A percentile compares a stretch with the other conserved stretches of the same genome.
These are phyloP conservation scores for Trichosporon inkin DNA, from an alignment of 1,284 basidiomycete species.

Conservation along the genomic window DNA sequence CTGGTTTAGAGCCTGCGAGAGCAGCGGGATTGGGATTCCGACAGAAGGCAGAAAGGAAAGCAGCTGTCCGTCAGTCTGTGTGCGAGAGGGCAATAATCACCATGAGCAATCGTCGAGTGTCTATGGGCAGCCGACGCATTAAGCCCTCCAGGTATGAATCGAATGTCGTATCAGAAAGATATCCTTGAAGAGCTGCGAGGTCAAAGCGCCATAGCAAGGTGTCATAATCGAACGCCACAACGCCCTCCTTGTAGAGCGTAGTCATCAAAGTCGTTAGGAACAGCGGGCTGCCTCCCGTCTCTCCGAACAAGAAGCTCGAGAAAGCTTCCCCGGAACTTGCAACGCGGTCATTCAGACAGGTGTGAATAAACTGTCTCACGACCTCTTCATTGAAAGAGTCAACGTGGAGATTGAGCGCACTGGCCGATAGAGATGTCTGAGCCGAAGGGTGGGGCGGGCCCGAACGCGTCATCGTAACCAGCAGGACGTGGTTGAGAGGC, in stretches of 20 bases:
- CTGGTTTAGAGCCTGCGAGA: conserved; percentile 24
- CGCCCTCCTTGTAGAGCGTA: conserved; percentile 31
- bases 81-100: conserved; percentile 14
- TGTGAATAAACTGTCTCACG: conserved; percentile 23
- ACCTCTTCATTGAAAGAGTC: conserved; percentile 29
- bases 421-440: conserved; percentile 8
- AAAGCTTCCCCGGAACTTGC: conserved; percentile 19
- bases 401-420: conserved; percentile 18
- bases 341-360: conserved; percentile 26
- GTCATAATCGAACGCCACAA: conserved; percentile 35
- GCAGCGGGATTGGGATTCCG: conserved; percentile 26
- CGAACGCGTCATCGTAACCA: conserved; percentile 26
- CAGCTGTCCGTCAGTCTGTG: conserved; percentile 13
- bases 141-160: conserved; percentile 32
- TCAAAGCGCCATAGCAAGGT: conserved; percentile 33
- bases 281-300: conserved; percentile 33
- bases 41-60: conserved; percentile 34
- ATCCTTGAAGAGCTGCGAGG: conserved; percentile 26
- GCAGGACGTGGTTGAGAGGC: conserved; percentile 29
- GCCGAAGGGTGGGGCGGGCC: not conserved
- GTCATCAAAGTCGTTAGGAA: conserved; percentile 32
- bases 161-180: conserved; percentile 32
- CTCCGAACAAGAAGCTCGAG: conserved; percentile 30
- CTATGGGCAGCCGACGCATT: conserved; percentile 23
- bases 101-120: conserved; percentile 26